Percentiles rank a stretch among this genome's conserved stretches.
Conservation (phyloP, 306 rosid genomes). For the Lagenaria siceraria region DNA sequence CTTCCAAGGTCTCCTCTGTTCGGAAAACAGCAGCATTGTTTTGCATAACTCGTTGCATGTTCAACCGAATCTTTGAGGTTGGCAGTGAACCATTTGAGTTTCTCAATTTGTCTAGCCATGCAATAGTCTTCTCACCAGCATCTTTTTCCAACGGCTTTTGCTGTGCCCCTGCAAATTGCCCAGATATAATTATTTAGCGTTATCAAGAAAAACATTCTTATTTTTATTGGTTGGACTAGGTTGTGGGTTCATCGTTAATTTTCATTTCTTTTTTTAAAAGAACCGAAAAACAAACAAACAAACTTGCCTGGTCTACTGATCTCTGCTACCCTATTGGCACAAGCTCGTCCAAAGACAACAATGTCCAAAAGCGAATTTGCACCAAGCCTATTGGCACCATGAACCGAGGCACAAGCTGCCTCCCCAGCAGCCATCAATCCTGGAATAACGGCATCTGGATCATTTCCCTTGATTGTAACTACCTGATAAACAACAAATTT, state of each 20-base stretch:
- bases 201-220: background rate
- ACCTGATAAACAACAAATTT: conserved; percentile 30
- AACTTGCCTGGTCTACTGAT: conserved; percentile 60
- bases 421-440: conserved; percentile 95
- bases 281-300: background rate
- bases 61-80: conserved; percentile 70
- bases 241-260: background rate
- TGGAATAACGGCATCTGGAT: conserved; percentile 59
- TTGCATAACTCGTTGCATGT: conserved; percentile 97
- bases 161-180: conserved; percentile 48
- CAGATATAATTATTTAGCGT: conserved; percentile 1
- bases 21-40: conserved; percentile 98
- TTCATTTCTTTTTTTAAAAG: background rate
- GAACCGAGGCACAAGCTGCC: conserved; percentile 90
- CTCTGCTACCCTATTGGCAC: conserved; percentile 90
- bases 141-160: conserved; percentile 82
- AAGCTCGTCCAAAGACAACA: conserved; percentile 87
- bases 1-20: conserved; percentile 82
- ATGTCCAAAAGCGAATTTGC: conserved; percentile 91
- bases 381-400: conserved; percentile 91
- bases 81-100: conserved; percentile 77
- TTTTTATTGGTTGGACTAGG: background rate
- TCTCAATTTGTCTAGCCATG: conserved; percentile 89
- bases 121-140: conserved; percentile 86
- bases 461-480: conserved; percentile 53